Conservation (phyloP, 192 early-diverging fungal genomes). For the Coemansia sp. region DNA sequence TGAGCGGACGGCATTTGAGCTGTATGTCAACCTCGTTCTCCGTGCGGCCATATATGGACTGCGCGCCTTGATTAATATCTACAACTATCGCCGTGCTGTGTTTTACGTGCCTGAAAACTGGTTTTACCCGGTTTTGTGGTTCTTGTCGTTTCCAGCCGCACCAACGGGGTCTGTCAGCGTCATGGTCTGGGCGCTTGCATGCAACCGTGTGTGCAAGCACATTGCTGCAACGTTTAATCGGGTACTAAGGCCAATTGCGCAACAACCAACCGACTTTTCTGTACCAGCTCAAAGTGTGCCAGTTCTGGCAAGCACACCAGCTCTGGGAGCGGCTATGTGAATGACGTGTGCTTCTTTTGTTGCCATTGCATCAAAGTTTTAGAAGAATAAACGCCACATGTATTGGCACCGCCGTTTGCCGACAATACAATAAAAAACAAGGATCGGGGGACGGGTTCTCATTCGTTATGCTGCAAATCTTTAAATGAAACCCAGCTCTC, state of each 20-base stretch:
- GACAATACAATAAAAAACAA: background rate
- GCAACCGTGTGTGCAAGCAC: conserved; percentile 62
- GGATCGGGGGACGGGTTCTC: background rate
- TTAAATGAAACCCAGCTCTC: too few species aligned
- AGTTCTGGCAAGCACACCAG: background rate
- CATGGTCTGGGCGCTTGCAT: conserved; percentile 74
- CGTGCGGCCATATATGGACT: conserved; percentile 65
- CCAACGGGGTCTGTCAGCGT: conserved; percentile 79
- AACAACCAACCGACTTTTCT: background rate
- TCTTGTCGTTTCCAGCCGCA: conserved; percentile 72
- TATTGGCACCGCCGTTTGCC: too few species aligned
- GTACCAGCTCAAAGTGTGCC: background rate
- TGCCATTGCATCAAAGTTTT: too few species aligned
- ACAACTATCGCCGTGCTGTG: conserved; percentile 68
- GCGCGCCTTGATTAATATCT: conserved; percentile 64
- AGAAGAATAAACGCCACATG: too few species aligned
- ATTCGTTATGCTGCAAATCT: too few species aligned
- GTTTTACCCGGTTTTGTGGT: conserved; percentile 73
- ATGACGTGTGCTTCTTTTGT: background rate
- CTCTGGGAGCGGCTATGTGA: background rate
- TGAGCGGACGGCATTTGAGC: conserved; percentile 71
- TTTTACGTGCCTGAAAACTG: conserved; percentile 77
- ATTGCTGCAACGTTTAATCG: conserved; percentile 31
- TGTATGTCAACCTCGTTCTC: conserved; percentile 73
- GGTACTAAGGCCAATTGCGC: conserved; percentile 19